Percentiles rank a stretch among this genome's conserved stretches.
Evolutionary conservation across 1,284 basidiomycete species (phyloP).

Genomic region (Rhodotorula sp.): DNA sequence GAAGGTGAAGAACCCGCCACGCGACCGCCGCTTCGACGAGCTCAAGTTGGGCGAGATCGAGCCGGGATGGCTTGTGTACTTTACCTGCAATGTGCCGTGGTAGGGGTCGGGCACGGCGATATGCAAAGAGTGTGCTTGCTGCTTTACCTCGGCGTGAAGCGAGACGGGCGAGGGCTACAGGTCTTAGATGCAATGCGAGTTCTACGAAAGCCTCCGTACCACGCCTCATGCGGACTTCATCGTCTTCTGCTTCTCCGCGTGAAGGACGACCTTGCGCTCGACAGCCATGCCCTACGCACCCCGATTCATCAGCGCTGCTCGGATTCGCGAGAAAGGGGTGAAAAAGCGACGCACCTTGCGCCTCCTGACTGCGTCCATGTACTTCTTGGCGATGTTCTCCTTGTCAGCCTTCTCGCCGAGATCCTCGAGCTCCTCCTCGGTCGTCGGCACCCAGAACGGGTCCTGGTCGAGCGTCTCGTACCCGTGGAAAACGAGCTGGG

Average conservation of each 20-base stretch:
- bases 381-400: slow-evolving; percentile 88
- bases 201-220: neutral
- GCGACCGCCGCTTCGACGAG: too few relatives aligned
- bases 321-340: neutral
- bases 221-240: slow-evolving; percentile 59
- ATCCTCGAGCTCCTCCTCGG: slow-evolving; percentile 96
- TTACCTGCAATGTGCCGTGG: neutral
- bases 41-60: too few relatives aligned
- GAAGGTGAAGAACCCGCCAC: too few relatives aligned
- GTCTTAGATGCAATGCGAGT: neutral
- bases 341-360: slow-evolving; percentile 62
- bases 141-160: too few relatives aligned
- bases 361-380: slow-evolving; percentile 88
- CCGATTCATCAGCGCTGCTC: neutral
- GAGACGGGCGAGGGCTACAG: too few relatives aligned
- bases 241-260: slow-evolving; percentile 96
- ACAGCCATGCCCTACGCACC: slow-evolving; percentile 77
- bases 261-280: slow-evolving; percentile 86
- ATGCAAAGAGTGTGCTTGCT: too few relatives aligned
- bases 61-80: too few relatives aligned
- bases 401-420: slow-evolving; percentile 94
- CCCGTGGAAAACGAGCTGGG: slow-evolving; percentile 95
- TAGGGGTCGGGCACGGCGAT: neutral
- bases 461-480: slow-evolving; percentile 86
- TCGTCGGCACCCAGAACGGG: slow-evolving; percentile 99